Evolutionary conservation across 129 eudicot genomes (phyloP).

Genomic region (Artemisia tridentata): DNA sequence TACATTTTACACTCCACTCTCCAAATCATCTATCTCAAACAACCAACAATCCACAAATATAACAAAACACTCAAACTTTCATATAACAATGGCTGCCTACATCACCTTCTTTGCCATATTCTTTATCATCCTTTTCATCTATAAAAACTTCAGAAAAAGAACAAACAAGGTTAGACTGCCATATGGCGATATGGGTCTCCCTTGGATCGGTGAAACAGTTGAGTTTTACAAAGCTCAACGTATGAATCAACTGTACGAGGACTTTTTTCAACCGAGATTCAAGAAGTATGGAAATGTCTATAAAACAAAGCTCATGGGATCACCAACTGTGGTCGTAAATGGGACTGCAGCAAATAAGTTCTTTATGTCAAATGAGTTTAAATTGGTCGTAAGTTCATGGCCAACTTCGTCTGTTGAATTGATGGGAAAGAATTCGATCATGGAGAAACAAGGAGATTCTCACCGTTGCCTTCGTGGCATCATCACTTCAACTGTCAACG

Average conservation of each 20-base stretch:
- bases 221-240: conserved; percentile 69
- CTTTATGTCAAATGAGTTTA: conserved; percentile 81
- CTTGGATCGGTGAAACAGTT: conserved; percentile 84
- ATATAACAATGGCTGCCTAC: conserved; percentile 5
- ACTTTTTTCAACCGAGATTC: conserved; percentile 56
- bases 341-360: conserved; percentile 71
- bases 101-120: conserved; percentile 5
- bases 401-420: conserved; percentile 76
- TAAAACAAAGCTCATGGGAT: conserved; percentile 83
- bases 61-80: background rate
- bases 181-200: conserved; percentile 70
- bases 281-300: conserved; percentile 52
- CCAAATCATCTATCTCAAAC: background rate
- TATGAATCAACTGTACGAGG: conserved; percentile 51
- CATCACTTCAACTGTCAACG: conserved; percentile 50
- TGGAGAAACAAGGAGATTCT: conserved; percentile 80
- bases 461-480: conserved; percentile 65
- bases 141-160: conserved; percentile 3
- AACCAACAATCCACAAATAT: background rate
- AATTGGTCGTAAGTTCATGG: conserved; percentile 83
- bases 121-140: conserved; percentile 29
- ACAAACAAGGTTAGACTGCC: conserved; percentile 42
- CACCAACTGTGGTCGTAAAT: conserved; percentile 67
- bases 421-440: conserved; percentile 72
- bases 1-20: background rate